These are phyloP conservation scores for Aspergillus costaricaensis DNA, from an alignment of 2,329 filamentous ascomycete genomes.

Conservation along the genomic window DNA sequence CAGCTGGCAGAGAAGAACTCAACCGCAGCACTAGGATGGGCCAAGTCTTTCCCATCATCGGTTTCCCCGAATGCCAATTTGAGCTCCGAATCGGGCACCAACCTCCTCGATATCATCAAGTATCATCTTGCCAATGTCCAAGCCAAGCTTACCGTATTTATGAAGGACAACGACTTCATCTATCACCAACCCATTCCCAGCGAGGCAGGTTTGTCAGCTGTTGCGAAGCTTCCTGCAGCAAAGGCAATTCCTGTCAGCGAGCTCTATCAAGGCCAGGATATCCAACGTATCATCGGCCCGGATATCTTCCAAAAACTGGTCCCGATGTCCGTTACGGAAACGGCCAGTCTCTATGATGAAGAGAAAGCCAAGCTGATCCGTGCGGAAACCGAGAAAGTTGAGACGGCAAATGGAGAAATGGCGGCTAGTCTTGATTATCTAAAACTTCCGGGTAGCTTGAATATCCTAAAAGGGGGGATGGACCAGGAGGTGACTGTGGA, in stretches of 20 bases:
- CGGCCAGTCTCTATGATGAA: slow-evolving; percentile 94
- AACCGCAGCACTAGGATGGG: slow-evolving; percentile 74
- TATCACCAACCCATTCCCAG: slow-evolving; percentile 91
- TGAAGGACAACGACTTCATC: slow-evolving; percentile 97
- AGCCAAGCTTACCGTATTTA: slow-evolving; percentile 72
- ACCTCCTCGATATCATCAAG: slow-evolving; percentile 78
- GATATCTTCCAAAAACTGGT: slow-evolving; percentile 97
- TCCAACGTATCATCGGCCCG: slow-evolving; percentile 92
- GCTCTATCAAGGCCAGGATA: slow-evolving; percentile 94
- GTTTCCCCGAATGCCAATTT: slow-evolving; percentile 82
- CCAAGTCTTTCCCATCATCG: slow-evolving; percentile 77
- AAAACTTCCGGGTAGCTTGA: slow-evolving; percentile 82
- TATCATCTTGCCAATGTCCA: slow-evolving; percentile 79
- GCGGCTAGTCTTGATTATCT: slow-evolving; percentile 92
- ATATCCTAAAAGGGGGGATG: slow-evolving; percentile 88
- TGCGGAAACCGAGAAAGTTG: slow-evolving; percentile 90
- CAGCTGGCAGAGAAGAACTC: slow-evolving; percentile 77
- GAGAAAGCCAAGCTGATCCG: slow-evolving; percentile 95
- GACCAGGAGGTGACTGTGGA: slow-evolving; percentile 87
- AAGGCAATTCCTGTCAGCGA: slow-evolving; percentile 98
- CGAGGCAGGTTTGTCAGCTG: slow-evolving; percentile 76
- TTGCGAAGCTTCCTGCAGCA: slow-evolving; percentile 88
- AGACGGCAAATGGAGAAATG: slow-evolving; percentile 93
- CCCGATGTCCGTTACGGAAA: slow-evolving; percentile 92
- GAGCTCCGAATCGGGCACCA: slow-evolving; percentile 71